Conservation (phyloP, 2,329 filamentous ascomycete genomes). For the Blastomyces silverae region DNA sequence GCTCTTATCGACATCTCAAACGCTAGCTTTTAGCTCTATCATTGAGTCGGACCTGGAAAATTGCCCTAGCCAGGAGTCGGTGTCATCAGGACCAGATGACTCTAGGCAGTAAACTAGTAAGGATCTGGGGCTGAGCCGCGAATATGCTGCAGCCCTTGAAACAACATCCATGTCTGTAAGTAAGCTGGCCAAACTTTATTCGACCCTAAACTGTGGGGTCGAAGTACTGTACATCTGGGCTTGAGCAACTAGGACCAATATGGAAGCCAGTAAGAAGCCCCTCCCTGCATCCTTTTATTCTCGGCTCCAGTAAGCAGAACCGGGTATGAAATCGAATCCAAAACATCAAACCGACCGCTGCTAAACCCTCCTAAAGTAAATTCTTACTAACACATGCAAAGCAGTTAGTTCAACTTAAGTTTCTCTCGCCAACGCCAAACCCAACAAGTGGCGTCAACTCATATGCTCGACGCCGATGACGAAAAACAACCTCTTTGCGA, state of each 20-base stretch:
- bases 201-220: neutral
- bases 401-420: neutral
- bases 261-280: neutral
- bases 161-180: conserved; percentile 11
- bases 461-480: neutral
- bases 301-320: neutral
- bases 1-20: conserved; percentile 11
- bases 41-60: neutral
- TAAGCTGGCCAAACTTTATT: conserved; percentile 2
- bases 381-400: neutral
- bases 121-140: conserved; percentile 5
- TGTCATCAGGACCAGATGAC: neutral
- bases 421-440: neutral
- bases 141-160: conserved; percentile 11
- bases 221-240: neutral
- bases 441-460: neutral
- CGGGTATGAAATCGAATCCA: neutral
- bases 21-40: neutral
- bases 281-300: neutral
- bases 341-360: neutral
- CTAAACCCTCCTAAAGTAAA: neutral
- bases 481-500: neutral
- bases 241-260: neutral
- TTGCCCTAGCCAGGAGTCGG: neutral
- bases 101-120: conserved; percentile 2